These are phyloP conservation scores for Paralagenidium karlingii DNA, from an alignment of 352 stramenopile genomes.

Conservation along the genomic window DNA sequence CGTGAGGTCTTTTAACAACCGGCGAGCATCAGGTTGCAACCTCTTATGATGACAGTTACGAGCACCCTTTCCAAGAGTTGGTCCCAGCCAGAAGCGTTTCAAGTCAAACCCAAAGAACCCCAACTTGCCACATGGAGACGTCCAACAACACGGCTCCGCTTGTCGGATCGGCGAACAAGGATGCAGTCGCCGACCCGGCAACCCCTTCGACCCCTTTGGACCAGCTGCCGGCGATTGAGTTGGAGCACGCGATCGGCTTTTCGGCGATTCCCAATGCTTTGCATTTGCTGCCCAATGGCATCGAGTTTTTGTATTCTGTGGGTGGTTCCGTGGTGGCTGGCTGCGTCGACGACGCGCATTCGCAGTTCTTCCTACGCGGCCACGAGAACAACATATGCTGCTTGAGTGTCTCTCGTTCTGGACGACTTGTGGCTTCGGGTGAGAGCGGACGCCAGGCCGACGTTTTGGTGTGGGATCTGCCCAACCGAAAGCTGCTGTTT, in stretches of 20 bases:
- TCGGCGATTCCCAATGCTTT: constrained; percentile 69
- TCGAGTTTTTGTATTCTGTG: constrained; percentile 78
- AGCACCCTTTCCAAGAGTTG: too few species aligned
- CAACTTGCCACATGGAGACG: too few species aligned
- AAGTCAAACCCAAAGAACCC: too few species aligned
- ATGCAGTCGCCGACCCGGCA: too few species aligned
- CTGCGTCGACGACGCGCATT: constrained; percentile 61
- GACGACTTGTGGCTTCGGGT: constrained; percentile 73
- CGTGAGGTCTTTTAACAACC: too few species aligned
- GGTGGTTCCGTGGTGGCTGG: constrained; percentile 81
- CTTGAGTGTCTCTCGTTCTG: constrained; percentile 63
- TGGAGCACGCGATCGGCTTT: constrained; percentile 90
- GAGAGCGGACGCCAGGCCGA: constrained; percentile 73
- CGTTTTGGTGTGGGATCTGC: constrained; percentile 85
- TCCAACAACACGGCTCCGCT: too few species aligned
- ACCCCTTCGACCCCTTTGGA: too few species aligned
- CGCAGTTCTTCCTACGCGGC: constrained; percentile 73
- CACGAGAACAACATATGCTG: constrained; percentile 75
- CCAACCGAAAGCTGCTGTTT: constrained; percentile 48
- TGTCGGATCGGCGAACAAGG: too few species aligned
- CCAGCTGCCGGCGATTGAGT: constrained; percentile 52
- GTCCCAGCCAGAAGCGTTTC: too few species aligned
- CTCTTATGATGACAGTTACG: too few species aligned
- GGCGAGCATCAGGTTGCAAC: too few species aligned
- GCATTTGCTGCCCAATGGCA: constrained; percentile 70